Base-by-base conservation (phyloP, 352 stramenopile genomes). In the Globisporangium emineosum region DNA sequence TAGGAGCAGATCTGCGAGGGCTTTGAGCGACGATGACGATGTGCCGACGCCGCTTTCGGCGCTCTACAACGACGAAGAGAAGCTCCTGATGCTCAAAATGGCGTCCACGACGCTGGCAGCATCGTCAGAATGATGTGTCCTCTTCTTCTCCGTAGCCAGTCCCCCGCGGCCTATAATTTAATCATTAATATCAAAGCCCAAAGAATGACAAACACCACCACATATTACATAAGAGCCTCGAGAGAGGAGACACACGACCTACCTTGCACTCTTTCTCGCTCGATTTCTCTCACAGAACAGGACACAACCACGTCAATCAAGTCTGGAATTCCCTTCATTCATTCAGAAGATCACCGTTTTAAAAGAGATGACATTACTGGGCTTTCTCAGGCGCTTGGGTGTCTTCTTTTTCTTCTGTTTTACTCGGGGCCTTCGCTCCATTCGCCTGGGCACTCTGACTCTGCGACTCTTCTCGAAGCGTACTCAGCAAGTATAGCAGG, bases 31-130 rank as follows among this genome's bases (percentile, higher is more conserved):
- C 9, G 8, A 53, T 25, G 47, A 53, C 9, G 78, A 87, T 35
- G 64, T 86, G 2, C 68, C 78, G 15, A 88, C 81, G 32, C 84
- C 84, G 15, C 62, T 93, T 17, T 75, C 83, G 6, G 84, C 81
- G 8, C 68, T 93, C 4, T 93, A 91, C 65, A 88, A 89, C 30
- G 77, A 88, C 37, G 84, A 93, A 67, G 84, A 93, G 45, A 85
- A 83, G 35, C 55, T 51, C 2, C 60, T 91, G 57, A 90, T 93
- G 68, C 80, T 76, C 5, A 70, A 77, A n/a, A 75, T 87, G 13
- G 73, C 60, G 10, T 58, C 21, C 13, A 32, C 64, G 23, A 17
- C 33, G 15, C 29, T 30, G 10, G 17, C 51, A 21, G 27, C 62
- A 5, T 30, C 27, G 35, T 66, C 40, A 12, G 40, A 47, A 12